These are phyloP conservation scores for Chaetomiaceae sp. DNA, from an alignment of 2,329 filamentous ascomycete genomes.

Conservation along the genomic window DNA sequence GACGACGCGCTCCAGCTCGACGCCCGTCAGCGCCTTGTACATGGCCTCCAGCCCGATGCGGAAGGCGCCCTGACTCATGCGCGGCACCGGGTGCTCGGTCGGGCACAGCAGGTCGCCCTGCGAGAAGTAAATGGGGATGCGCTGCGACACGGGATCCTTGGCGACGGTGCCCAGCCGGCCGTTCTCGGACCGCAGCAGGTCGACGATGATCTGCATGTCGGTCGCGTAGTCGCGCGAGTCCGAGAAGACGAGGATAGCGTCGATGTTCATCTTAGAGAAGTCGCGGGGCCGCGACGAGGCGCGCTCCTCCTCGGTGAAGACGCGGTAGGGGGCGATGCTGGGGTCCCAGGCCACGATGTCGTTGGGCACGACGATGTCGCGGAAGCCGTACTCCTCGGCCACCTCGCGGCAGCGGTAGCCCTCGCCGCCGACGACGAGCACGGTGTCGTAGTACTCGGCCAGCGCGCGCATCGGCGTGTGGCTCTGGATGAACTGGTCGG, in stretches of 20 bases:
- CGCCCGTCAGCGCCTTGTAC: conserved; percentile 63
- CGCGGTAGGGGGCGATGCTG: conserved; percentile 61
- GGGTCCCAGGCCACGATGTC: conserved; percentile 66
- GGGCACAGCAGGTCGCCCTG: conserved; percentile 49
- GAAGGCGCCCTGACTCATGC: conserved; percentile 71
- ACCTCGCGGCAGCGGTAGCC: conserved; percentile 69
- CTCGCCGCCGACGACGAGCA: conserved; percentile 69
- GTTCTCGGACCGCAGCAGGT: conserved; percentile 62
- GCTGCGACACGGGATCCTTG: conserved; percentile 57
- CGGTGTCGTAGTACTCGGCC: conserved; percentile 69
- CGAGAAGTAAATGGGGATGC: conserved; percentile 66
- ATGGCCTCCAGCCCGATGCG: conserved; percentile 67
- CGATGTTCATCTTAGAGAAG: conserved; percentile 65
- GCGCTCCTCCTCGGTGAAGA: conserved; percentile 62
- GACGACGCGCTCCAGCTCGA: conserved; percentile 67
- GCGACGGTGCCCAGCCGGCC: conserved; percentile 59
- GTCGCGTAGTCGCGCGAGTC: conserved; percentile 69
- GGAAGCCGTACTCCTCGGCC: conserved; percentile 67
- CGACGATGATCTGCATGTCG: conserved; percentile 71
- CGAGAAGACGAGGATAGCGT: conserved; percentile 69
- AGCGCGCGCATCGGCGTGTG: conserved; percentile 73
- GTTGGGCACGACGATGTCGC: conserved; percentile 66
- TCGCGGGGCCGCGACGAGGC: conserved; percentile 62
- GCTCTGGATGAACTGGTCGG: conserved; percentile 70
- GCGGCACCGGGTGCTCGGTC: conserved; percentile 57